Evolutionary conservation across 2,329 filamentous ascomycete genomes (phyloP).

Genomic region (Neophaeococcomyces mojaviensis): DNA sequence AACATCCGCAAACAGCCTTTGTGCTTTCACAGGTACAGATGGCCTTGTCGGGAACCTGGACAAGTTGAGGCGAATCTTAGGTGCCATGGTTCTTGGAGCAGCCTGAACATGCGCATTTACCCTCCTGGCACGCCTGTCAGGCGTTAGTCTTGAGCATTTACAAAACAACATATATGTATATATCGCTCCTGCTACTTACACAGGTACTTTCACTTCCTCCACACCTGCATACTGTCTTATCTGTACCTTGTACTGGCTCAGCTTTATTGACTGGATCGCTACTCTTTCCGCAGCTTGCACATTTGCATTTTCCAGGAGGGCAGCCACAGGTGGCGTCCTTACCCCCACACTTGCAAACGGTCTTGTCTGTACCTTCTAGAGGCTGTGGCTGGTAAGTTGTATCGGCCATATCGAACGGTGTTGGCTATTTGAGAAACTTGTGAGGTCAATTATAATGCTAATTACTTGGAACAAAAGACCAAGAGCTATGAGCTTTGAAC

Average conservation of each 20-base stretch:
- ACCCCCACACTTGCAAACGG: constrained; percentile 35
- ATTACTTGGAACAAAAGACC: no score
- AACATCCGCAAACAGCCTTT: no score
- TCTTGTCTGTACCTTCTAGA: constrained; percentile 27
- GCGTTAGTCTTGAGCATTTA: not conserved
- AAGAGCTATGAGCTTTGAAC: no score
- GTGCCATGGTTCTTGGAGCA: constrained; percentile 8
- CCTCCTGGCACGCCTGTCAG: not conserved
- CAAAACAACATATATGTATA: not conserved
- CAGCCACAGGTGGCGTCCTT: constrained; percentile 31
- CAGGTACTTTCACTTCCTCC: constrained; percentile 31
- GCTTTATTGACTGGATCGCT: constrained; percentile 20
- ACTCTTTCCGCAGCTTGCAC: constrained; percentile 24
- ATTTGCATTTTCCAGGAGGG: constrained; percentile 23
- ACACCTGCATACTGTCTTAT: constrained; percentile 35
- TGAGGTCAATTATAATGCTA: no score
- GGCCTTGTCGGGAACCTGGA: no score
- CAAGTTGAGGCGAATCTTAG: no score
- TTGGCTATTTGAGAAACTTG: no score
- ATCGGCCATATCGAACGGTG: not conserved
- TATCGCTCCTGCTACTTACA: constrained; percentile 1
- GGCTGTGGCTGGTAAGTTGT: not conserved
- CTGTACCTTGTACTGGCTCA: constrained; percentile 27
- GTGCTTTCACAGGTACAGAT: no score
- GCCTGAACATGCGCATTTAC: constrained; percentile 1